These are phyloP conservation scores for Diplosphaera chodatii DNA, from an alignment of 139 green algal genomes.

Conservation along the genomic window DNA sequence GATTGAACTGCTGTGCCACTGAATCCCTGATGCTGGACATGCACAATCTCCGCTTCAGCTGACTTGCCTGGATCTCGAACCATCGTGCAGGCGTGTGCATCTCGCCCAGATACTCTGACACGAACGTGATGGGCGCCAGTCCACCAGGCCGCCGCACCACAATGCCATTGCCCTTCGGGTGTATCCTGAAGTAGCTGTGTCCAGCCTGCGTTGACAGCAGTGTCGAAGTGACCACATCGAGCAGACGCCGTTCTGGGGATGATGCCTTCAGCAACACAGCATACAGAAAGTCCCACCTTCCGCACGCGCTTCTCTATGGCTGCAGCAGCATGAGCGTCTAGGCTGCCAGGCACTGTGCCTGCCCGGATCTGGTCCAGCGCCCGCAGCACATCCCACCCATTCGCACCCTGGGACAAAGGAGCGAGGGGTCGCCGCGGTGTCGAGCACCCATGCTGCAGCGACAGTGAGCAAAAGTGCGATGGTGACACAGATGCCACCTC, in stretches of 20 bases:
- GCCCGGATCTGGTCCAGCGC: constrained; percentile 21
- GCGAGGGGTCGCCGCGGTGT: too few species aligned
- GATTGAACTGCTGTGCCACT: too few species aligned
- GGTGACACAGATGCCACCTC: too few species aligned
- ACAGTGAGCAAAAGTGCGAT: too few species aligned
- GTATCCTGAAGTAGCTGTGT: constrained; percentile 76
- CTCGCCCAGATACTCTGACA: constrained; percentile 92
- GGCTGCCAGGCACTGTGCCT: not conserved
- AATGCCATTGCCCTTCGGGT: constrained; percentile 83
- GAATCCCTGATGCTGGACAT: too few species aligned
- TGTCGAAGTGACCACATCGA: too few species aligned
- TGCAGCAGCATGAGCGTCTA: constrained; percentile 26
- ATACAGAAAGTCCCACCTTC: too few species aligned
- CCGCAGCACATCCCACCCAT: constrained; percentile 56
- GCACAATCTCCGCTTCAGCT: too few species aligned
- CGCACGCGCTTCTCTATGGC: constrained; percentile 38
- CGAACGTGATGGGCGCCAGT: constrained; percentile 68
- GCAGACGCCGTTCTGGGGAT: too few species aligned
- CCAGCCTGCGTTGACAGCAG: constrained; percentile 34
- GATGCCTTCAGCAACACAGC: too few species aligned
- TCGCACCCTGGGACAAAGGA: constrained; percentile 28
- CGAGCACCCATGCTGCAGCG: too few species aligned
- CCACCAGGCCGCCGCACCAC: constrained; percentile 57
- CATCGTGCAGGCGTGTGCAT: constrained; percentile 87
- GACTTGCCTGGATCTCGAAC: constrained; percentile 82